These are phyloP conservation scores for Isoetes engelmannii DNA, from an alignment of 83 land plant species.

Conservation along the genomic window DNA sequence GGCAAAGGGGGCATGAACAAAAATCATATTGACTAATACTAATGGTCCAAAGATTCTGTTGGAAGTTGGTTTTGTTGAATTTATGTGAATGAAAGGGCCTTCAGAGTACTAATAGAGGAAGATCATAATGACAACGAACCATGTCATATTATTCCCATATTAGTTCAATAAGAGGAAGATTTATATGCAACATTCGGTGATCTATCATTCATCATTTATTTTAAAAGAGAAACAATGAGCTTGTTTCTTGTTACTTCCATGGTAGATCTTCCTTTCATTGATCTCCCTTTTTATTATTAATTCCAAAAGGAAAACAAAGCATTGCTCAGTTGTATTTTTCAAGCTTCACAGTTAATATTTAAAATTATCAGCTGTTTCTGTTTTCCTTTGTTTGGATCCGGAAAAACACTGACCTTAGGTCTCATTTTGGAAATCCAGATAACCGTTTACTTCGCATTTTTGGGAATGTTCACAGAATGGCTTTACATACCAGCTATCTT, in stretches of 20 bases:
- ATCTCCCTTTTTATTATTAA: neutral
- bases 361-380: neutral
- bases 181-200: too few species aligned
- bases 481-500: slow-evolving; percentile 66
- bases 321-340: neutral
- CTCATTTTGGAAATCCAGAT: slow-evolving; percentile 49
- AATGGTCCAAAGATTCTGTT: too few species aligned
- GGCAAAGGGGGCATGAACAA: too few species aligned
- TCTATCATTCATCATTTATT: too few species aligned
- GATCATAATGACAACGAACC: too few species aligned
- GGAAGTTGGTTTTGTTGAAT: too few species aligned
- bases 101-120: too few species aligned
- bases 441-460: slow-evolving; percentile 81
- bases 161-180: too few species aligned
- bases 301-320: neutral
- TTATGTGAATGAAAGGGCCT: too few species aligned
- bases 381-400: neutral
- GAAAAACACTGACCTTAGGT: neutral
- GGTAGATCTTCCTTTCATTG: neutral
- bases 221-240: too few species aligned
- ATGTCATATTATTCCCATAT: too few species aligned
- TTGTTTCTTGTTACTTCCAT: neutral
- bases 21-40: too few species aligned
- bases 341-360: neutral
- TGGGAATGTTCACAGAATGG: slow-evolving; percentile 96